Evolutionary conservation across 495 filamentous ascomycete species (phyloP), one percentile per base, ranked within the genome.

Genomic region (Neurospora sp.): DNA sequence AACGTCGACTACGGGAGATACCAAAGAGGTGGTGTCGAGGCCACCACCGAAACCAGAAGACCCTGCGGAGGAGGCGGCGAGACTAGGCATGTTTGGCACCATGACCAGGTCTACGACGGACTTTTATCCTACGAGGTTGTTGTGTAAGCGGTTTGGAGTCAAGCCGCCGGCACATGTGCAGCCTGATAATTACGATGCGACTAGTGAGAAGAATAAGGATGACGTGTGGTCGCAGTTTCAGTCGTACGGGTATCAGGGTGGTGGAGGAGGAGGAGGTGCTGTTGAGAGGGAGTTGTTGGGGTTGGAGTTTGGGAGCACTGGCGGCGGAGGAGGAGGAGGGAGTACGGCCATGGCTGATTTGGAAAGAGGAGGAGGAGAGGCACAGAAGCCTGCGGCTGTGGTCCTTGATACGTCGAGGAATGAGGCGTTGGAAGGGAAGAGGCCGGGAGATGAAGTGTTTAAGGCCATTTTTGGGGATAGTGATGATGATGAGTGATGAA

Each of bases 141-240:
- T 99, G 40, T 98, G 96, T 82, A 99, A 99, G 81, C 86, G 96
- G 22, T 97, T 98, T 76, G 93, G 93, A 75, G 90, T 98, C 14
- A 88, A 87, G 75, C 90, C 92, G 0, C 93, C 94, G 0, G 86
- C 85, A 12, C 88, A 93, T 83, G 91, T 93, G 17, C 87, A 88
- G 72, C 80, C 85, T 14, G 91, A 92, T 74, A 85, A 87, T 17
- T 85, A 79, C 39, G 69, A 78, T 71, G 82, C 82, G 45, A 70
- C 59, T 8, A 14, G 70, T 35, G 40, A 71, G 74, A 82, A 81
- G 72, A 81, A 81, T 45, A 80, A 81, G 65, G 83, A 61, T n/a
- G 68, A 71, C 53, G 31, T 82, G 73, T 77, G 82, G 53, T 78
- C 80, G 53, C 83, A 84, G 70, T 76, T 81, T 78, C 72, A 69